These are phyloP conservation scores for Hansenula anomala DNA, from an alignment of 1,139 yeast species.

Conservation along the genomic window DNA sequence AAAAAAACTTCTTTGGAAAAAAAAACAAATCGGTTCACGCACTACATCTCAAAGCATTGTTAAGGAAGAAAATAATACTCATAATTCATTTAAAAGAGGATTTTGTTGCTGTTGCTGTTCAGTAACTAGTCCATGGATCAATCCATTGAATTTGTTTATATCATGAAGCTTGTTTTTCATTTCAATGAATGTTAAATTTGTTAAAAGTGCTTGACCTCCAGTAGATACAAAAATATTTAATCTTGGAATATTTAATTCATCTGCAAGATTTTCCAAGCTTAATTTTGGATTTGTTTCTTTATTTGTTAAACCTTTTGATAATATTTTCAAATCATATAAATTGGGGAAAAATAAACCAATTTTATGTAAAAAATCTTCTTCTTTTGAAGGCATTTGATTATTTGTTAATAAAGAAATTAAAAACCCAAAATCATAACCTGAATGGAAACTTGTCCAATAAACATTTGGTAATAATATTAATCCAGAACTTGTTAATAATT, in stretches of 20 bases:
- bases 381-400: constrained; percentile 74
- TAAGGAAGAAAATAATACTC: too few species aligned
- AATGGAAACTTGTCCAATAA: constrained; percentile 90
- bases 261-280: constrained; percentile 37
- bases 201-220: constrained; percentile 45
- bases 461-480: constrained; percentile 67
- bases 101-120: neutral
- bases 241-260: constrained; percentile 52
- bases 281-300: constrained; percentile 13
- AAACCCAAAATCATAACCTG: constrained; percentile 94
- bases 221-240: constrained; percentile 44
- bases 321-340: constrained; percentile 77
- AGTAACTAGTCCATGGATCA: constrained; percentile 43
- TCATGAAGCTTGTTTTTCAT: constrained; percentile 36
- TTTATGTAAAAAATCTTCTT: constrained; percentile 73
- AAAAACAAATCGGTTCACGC: too few species aligned
- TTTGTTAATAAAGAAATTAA: constrained; percentile 73
- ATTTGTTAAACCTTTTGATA: constrained; percentile 48
- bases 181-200: constrained; percentile 56
- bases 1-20: too few species aligned
- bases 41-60: too few species aligned
- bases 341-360: constrained; percentile 73
- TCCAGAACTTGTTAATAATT: constrained; percentile 81
- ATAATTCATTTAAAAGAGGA: too few species aligned
- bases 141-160: constrained; percentile 41